Percentiles rank a stretch among this genome's conserved stretches.
Evolutionary conservation across 192 early-diverging fungal species (phyloP).

Genomic region (Rhizophagus sp.): DNA sequence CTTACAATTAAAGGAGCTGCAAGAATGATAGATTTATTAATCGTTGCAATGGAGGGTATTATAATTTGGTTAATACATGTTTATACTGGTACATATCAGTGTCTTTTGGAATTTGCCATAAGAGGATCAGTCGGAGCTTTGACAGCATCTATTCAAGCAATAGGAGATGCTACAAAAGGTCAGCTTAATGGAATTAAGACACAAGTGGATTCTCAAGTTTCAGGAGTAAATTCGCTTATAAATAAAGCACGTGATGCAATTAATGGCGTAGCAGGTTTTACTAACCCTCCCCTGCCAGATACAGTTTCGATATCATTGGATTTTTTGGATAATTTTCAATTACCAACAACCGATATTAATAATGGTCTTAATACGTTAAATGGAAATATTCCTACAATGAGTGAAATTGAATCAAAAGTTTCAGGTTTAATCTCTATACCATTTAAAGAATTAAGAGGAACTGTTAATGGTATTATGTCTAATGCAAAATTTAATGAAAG

Average conservation of each 20-base stretch:
- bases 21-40: neutral
- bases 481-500: slow-evolving; percentile 1
- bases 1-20: neutral
- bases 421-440: slow-evolving; percentile 4
- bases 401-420: slow-evolving; percentile 16
- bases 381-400: neutral
- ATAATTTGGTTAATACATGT: slow-evolving; percentile 17
- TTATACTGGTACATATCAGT: slow-evolving; percentile 9
- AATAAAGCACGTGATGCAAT: too few relatives aligned
- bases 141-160: neutral
- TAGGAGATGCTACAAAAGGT: neutral
- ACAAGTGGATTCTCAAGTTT: neutral
- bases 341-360: slow-evolving; percentile 7
- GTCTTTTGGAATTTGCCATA: slow-evolving; percentile 24
- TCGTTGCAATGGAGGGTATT: slow-evolving; percentile 17
- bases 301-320: too few relatives aligned
- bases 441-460: slow-evolving; percentile 11
- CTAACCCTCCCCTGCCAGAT: too few relatives aligned
- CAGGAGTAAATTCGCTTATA: too few relatives aligned
- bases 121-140: slow-evolving; percentile 6
- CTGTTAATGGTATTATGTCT: neutral
- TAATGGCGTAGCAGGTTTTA: too few relatives aligned
- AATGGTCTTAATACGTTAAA: slow-evolving; percentile 1
- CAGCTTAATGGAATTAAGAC: neutral
- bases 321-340: slow-evolving; percentile 14